phyloP scores from a whole-genome alignment of 1,284 basidiomycete genomes.

The Puccinia hordei region DNA sequence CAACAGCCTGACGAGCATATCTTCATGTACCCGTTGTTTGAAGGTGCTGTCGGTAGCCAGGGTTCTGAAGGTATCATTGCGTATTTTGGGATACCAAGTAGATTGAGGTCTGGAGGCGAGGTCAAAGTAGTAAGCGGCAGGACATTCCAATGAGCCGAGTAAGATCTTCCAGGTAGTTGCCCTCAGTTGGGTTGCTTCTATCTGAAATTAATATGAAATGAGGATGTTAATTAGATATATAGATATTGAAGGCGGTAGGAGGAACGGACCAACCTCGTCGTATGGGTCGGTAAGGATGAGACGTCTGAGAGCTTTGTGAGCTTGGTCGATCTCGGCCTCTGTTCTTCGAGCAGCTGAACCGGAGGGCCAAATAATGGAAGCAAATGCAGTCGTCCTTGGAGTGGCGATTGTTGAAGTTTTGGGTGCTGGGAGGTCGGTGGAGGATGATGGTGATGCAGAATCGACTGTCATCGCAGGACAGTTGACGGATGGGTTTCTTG shows the following conservation, averaged over 20 bases:
- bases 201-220: not conserved
- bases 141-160: constrained; percentile 41
- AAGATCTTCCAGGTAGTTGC: constrained; percentile 48
- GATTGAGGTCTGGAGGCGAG: constrained; percentile 32
- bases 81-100: constrained; percentile 60
- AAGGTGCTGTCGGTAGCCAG: constrained; percentile 91
- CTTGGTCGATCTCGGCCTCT: constrained; percentile 42
- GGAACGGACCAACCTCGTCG: constrained; percentile 16
- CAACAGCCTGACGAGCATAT: constrained; percentile 89
- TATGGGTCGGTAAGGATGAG: constrained; percentile 47
- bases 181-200: constrained; percentile 30
- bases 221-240: not conserved
- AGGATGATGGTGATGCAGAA: not conserved
- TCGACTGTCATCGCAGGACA: not conserved
- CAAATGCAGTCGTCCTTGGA: constrained; percentile 15
- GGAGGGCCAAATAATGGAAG: constrained; percentile 34
- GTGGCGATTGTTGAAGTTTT: not conserved
- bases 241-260: not conserved
- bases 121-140: constrained; percentile 37
- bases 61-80: constrained; percentile 71
- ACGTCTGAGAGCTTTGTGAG: constrained; percentile 22
- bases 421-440: not conserved
- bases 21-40: constrained; percentile 89
- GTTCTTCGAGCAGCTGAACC: not conserved
- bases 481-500: not conserved